Percentiles rank a stretch among this genome's conserved stretches.
Conservation (phyloP, 192 early-diverging fungal species). For the Coemansia sp. region DNA sequence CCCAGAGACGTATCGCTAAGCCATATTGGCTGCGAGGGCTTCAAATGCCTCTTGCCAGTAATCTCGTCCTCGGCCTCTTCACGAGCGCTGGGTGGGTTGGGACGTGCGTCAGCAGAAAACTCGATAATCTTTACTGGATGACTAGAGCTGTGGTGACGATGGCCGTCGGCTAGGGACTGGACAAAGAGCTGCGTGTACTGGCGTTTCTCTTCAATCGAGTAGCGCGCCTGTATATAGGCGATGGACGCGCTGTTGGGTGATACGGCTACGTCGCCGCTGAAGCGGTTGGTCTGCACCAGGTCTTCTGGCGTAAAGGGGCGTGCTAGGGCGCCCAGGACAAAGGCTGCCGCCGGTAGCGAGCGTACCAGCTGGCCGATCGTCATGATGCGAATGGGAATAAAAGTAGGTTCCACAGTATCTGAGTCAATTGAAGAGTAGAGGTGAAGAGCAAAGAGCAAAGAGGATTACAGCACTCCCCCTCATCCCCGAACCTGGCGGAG, state of each 20-base stretch:
- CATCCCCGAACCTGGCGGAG: not conserved
- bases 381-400: too few relatives aligned
- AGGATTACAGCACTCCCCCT: not conserved
- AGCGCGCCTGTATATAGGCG: slow-evolving; percentile 66
- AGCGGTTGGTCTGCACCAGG: slow-evolving; percentile 67
- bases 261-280: slow-evolving; percentile 55
- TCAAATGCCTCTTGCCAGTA: slow-evolving; percentile 10
- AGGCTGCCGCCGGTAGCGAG: slow-evolving; percentile 25
- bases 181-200: slow-evolving; percentile 59
- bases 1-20: slow-evolving; percentile 39
- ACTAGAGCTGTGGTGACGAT: slow-evolving; percentile 5
- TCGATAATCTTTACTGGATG: slow-evolving; percentile 13
- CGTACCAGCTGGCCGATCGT: slow-evolving; percentile 16
- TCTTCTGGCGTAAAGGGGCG: slow-evolving; percentile 62
- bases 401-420: not conserved
- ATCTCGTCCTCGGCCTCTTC: not conserved
- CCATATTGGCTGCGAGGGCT: slow-evolving; percentile 55
- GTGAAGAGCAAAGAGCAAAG: not conserved
- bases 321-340: slow-evolving; percentile 33
- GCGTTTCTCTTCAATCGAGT: slow-evolving; percentile 60
- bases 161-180: slow-evolving; percentile 22
- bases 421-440: not conserved
- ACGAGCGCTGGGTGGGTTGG: slow-evolving; percentile 22
- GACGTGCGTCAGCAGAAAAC: slow-evolving; percentile 33
- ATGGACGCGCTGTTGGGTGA: slow-evolving; percentile 60